Evolutionary conservation across 2,329 filamentous ascomycete species (phyloP).

Genomic region (Neofusicoccum kwambonambiense): DNA sequence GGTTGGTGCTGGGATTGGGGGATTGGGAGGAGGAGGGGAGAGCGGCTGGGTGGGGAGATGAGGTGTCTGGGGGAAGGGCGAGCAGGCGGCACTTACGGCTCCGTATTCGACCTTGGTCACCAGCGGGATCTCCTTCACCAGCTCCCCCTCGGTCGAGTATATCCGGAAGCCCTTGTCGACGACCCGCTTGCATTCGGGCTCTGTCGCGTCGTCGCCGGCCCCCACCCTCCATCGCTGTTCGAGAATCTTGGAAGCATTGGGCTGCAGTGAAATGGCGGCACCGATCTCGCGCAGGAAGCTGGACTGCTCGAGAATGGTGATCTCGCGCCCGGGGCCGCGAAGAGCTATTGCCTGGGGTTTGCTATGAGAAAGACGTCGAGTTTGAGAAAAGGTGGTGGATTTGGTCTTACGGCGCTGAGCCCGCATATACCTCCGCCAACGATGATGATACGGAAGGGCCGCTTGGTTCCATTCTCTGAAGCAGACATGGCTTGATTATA

Average conservation of each 20-base stretch:
- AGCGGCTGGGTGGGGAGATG: no score
- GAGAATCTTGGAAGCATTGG: constrained; percentile 42
- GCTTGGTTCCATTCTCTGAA: not conserved
- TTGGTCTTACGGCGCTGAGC: not conserved
- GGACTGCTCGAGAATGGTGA: constrained; percentile 36
- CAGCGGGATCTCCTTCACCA: constrained; percentile 35
- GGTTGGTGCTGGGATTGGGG: no score
- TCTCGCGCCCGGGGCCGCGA: constrained; percentile 32
- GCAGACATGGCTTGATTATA: not conserved
- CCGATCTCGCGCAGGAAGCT: constrained; percentile 38
- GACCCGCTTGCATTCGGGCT: constrained; percentile 30
- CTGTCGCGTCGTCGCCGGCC: constrained; percentile 22
- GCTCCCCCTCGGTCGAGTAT: constrained; percentile 30
- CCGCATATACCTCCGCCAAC: constrained; percentile 20
- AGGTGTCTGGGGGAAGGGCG: no score
- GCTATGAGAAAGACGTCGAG: not conserved
- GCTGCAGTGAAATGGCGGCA: constrained; percentile 44
- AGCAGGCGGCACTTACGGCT: constrained; percentile 20
- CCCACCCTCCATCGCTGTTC: constrained; percentile 31
- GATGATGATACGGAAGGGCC: constrained; percentile 33
- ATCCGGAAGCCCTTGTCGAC: constrained; percentile 40
- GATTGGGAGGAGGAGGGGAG: no score
- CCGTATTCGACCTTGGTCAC: constrained; percentile 33
- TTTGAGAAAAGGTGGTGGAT: rapidly evolving
- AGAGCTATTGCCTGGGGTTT: constrained; percentile 37